A percentile compares a stretch with the other conserved stretches of the same genome.
These are phyloP conservation scores for Globisporangium apiculatum DNA, from an alignment of 352 stramenopile species.

Conservation along the genomic window DNA sequence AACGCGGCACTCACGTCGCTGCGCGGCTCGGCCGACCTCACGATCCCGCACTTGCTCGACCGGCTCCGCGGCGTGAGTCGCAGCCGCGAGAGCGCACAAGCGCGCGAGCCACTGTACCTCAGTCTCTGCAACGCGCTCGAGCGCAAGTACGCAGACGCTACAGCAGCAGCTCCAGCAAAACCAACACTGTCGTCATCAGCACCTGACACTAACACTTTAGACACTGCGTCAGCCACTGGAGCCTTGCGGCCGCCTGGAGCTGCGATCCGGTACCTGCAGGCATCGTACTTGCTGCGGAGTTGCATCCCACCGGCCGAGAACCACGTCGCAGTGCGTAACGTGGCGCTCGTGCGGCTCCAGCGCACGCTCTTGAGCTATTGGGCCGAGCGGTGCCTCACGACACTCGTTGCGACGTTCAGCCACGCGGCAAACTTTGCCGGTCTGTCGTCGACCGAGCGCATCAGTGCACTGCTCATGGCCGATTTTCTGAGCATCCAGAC, in stretches of 20 bases:
- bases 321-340: conserved; percentile 30
- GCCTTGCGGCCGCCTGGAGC: background rate
- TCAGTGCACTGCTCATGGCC: conserved; percentile 64
- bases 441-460: conserved; percentile 26
- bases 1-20: conserved; percentile 48
- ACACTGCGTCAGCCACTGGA: no score
- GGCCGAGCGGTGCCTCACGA: conserved; percentile 49
- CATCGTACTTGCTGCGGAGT: conserved; percentile 48
- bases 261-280: conserved; percentile 39
- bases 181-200: background rate
- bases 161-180: background rate
- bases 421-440: conserved; percentile 22
- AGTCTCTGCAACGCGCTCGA: conserved; percentile 51
- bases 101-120: conserved; percentile 51
- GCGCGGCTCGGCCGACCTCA: conserved; percentile 37
- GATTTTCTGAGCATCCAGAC: conserved; percentile 70
- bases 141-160: conserved; percentile 20
- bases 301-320: conserved; percentile 47
- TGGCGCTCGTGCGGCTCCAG: conserved; percentile 28
- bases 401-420: conserved; percentile 33
- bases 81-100: conserved; percentile 5
- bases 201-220: background rate
- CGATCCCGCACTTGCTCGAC: conserved; percentile 47
- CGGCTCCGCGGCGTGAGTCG: conserved; percentile 32
- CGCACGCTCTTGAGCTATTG: conserved; percentile 51